Percentiles rank a stretch among this genome's conserved stretches.
Conservation (phyloP, 2,329 filamentous ascomycete species). For the Epichloe aotearoae region DNA sequence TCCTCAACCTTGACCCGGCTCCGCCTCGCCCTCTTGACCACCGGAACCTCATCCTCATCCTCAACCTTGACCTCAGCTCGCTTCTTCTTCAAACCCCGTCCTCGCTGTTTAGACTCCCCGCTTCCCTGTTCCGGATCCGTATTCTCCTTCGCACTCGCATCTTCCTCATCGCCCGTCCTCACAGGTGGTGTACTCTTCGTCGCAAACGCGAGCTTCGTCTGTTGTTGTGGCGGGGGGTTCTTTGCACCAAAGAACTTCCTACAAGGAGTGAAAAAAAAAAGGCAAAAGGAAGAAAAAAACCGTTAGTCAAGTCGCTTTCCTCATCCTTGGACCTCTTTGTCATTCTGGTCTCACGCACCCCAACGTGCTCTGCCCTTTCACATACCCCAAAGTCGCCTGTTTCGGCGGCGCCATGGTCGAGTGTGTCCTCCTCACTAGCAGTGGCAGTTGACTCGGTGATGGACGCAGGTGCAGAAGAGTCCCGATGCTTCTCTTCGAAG, state of each 20-base stretch:
- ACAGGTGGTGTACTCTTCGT: conserved; percentile 33
- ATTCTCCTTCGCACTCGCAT: conserved; percentile 23
- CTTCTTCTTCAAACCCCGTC: conserved; percentile 14
- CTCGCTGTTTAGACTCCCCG: conserved; percentile 29
- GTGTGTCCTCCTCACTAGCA: conserved; percentile 1
- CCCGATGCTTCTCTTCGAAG: conserved; percentile 5
- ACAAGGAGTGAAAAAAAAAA: neutral
- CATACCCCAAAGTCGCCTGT: conserved; percentile 83
- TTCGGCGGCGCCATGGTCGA: conserved; percentile 41
- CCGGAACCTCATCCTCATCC: conserved; percentile 44
- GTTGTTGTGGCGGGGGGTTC: conserved; percentile 45
- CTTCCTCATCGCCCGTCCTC: conserved; percentile 16
- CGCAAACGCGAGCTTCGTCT: conserved; percentile 68
- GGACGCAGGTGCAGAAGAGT: conserved; percentile 2
- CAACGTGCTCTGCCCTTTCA: conserved; percentile 62
- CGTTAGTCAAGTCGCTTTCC: neutral
- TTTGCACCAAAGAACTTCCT: conserved; percentile 77
- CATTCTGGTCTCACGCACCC: conserved; percentile 36
- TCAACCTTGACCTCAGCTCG: conserved; percentile 9
- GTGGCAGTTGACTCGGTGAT: conserved; percentile 3
- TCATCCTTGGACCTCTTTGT: no score
- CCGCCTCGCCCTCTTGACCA: conserved; percentile 42
- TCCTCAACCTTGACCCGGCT: conserved; percentile 35
- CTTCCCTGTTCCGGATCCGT: conserved; percentile 25
- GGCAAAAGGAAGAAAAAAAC: neutral